phyloP scores from a whole-genome alignment of 345 rosid genomes.

The Citrus australasica region DNA sequence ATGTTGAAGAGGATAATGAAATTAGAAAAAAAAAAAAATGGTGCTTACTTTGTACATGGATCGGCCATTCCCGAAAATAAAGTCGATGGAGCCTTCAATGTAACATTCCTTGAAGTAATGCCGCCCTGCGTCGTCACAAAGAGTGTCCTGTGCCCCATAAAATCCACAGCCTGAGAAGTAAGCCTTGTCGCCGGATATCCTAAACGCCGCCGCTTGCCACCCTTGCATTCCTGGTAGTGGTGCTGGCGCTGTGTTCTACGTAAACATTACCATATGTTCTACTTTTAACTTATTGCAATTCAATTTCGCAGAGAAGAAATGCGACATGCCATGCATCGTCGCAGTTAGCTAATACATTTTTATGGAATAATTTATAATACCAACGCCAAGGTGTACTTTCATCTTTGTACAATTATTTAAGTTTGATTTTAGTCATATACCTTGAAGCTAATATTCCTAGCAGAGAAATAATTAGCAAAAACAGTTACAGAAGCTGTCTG shows the following conservation, averaged over 20 bases:
- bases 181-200: slow-evolving; percentile 91
- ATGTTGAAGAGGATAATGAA: not conserved
- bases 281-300: too few species aligned
- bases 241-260: slow-evolving; percentile 89
- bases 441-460: slow-evolving; percentile 91
- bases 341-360: not conserved
- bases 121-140: slow-evolving; percentile 92
- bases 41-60: slow-evolving; percentile 80
- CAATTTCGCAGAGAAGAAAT: not conserved
- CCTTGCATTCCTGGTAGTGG: slow-evolving; percentile 94
- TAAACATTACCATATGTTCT: not conserved
- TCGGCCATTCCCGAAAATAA: slow-evolving; percentile 93
- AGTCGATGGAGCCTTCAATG: slow-evolving; percentile 91
- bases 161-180: slow-evolving; percentile 89
- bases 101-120: slow-evolving; percentile 91
- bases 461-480: slow-evolving; percentile 76
- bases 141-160: slow-evolving; percentile 92
- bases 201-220: slow-evolving; percentile 91
- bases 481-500: slow-evolving; percentile 91
- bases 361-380: not conserved
- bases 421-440: slow-evolving; percentile 24
- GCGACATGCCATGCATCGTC: not conserved
- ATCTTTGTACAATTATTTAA: too few species aligned
- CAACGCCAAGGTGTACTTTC: not conserved
- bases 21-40: not conserved